These are phyloP conservation scores for Coccomyxa subellipsoidea DNA, from an alignment of 163 green algal genomes.

Conservation along the genomic window DNA sequence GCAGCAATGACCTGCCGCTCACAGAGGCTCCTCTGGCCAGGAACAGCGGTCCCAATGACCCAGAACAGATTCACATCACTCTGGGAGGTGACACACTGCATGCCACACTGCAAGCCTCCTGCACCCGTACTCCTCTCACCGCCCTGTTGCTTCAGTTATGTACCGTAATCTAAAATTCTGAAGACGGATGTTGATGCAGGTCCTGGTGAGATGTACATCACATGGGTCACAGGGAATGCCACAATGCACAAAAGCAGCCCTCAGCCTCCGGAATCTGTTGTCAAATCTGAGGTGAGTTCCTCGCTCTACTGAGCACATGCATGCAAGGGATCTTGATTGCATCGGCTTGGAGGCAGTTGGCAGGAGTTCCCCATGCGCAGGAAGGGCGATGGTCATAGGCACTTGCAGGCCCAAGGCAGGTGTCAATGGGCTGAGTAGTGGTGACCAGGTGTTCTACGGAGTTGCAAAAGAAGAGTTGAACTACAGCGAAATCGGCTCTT, in stretches of 20 bases:
- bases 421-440: neutral
- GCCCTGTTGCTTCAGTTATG: neutral
- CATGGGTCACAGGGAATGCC: neutral
- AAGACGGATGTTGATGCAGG: neutral
- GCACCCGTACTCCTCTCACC: neutral
- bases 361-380: too few species aligned
- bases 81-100: neutral
- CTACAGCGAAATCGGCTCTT: neutral
- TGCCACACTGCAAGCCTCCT: too few species aligned
- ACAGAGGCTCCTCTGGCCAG: neutral
- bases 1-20: neutral
- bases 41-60: neutral
- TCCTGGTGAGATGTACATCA: slow-evolving; percentile 2
- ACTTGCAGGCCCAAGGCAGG: too few species aligned
- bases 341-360: too few species aligned
- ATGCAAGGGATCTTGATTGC: neutral
- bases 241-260: neutral
- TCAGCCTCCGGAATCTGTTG: neutral
- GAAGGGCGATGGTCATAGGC: too few species aligned
- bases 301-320: too few species aligned
- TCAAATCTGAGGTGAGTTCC: neutral
- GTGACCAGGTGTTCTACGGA: neutral
- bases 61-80: slow-evolving; percentile 3
- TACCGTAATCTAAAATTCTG: too few species aligned
- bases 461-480: neutral